These are phyloP conservation scores for Artomyces pyxidatus DNA, from an alignment of 768 basidiomycete genomes.

Conservation along the genomic window DNA sequence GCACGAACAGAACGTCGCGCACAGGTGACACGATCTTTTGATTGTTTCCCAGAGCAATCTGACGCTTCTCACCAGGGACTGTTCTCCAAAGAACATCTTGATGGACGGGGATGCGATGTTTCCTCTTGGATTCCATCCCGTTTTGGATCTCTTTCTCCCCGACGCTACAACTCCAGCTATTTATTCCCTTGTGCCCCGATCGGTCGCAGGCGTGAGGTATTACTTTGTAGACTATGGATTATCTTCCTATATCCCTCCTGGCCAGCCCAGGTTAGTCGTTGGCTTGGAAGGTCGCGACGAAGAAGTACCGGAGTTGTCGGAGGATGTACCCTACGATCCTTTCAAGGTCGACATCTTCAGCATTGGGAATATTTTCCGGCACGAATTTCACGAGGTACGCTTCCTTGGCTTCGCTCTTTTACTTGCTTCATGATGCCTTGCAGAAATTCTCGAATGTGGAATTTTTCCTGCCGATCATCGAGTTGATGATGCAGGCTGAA, in stretches of 20 bases:
- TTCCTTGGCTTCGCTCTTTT: background rate
- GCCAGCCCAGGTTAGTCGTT: background rate
- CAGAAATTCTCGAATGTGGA: background rate
- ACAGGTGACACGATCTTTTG: too few relatives aligned
- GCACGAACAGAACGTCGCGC: background rate
- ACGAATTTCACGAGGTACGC: background rate
- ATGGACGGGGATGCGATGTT: slow-evolving; percentile 11
- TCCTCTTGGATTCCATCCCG: slow-evolving; percentile 11
- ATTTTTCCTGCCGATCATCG: background rate
- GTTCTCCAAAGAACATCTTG: slow-evolving; percentile 1
- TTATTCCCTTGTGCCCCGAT: background rate
- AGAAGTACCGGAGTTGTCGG: slow-evolving; percentile 11
- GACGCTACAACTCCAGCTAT: background rate
- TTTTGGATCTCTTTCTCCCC: background rate
- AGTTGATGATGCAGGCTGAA: slow-evolving; percentile 31
- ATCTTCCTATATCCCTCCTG: slow-evolving; percentile 5
- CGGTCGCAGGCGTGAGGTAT: slow-evolving; percentile 3
- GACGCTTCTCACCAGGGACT: background rate
- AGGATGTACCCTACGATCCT: slow-evolving; percentile 9
- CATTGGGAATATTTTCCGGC: slow-evolving; percentile 3
- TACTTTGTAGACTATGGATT: slow-evolving; percentile 11
- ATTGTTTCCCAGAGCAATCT: background rate
- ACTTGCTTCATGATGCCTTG: background rate
- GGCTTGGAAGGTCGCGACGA: slow-evolving; percentile 5
- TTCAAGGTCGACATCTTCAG: slow-evolving; percentile 17